These are phyloP conservation scores for Pseudocercospora cruenta DNA, from an alignment of 2,329 filamentous ascomycete species.

Conservation along the genomic window DNA sequence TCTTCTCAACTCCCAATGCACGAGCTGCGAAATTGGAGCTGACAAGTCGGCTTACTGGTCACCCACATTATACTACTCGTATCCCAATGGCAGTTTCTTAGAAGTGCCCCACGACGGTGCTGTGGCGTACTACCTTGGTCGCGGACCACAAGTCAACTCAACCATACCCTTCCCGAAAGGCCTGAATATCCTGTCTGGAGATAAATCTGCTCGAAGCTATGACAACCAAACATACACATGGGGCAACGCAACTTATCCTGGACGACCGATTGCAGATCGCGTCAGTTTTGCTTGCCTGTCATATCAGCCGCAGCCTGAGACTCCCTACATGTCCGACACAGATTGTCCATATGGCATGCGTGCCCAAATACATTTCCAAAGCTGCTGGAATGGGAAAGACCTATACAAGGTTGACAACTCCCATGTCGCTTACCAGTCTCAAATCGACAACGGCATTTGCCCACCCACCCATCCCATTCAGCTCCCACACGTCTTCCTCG, in stretches of 20 bases:
- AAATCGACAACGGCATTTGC: conserved; percentile 48
- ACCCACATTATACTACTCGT: conserved; percentile 40
- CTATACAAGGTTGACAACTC: conserved; percentile 45
- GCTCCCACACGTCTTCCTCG: conserved; percentile 48
- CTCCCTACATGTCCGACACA: conserved; percentile 37
- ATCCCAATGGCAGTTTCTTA: conserved; percentile 40
- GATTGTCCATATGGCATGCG: conserved; percentile 42
- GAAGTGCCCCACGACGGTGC: conserved; percentile 65
- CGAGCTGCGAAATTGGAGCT: conserved; percentile 39
- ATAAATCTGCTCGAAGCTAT: conserved; percentile 59
- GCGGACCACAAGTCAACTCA: conserved; percentile 55
- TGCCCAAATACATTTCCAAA: conserved; percentile 44
- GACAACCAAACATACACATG: conserved; percentile 43
- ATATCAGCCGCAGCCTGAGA: conserved; percentile 33
- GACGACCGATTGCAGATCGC: conserved; percentile 55
- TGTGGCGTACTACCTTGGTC: conserved; percentile 71
- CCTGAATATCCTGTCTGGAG: conserved; percentile 71
- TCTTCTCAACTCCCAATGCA: conserved; percentile 62
- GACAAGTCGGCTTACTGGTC: conserved; percentile 46
- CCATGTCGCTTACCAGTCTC: conserved; percentile 46
- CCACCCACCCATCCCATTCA: conserved; percentile 44
- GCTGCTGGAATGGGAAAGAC: conserved; percentile 43
- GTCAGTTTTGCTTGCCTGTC: conserved; percentile 48
- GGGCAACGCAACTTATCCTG: conserved; percentile 39
- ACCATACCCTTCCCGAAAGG: conserved; percentile 70